Percentiles rank a stretch among this genome's conserved stretches.
phyloP scores from a whole-genome alignment of 1,139 yeast genomes.

The Wickerhamomyces sp. region DNA sequence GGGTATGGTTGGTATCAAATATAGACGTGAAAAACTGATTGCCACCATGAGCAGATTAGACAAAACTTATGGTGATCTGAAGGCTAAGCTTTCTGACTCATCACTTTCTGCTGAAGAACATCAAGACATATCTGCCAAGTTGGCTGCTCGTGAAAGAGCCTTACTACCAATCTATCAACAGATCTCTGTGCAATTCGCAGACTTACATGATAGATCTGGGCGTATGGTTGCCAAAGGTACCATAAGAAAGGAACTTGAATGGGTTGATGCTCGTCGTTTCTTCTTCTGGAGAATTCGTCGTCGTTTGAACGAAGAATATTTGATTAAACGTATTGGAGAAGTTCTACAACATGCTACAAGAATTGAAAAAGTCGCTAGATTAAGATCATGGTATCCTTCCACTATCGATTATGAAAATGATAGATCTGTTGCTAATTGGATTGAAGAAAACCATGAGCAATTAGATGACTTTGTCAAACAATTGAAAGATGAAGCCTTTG shows the following conservation, averaged over 20 bases:
- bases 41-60: conserved; percentile 90
- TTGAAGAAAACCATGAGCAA: conserved; percentile 68
- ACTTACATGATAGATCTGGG: conserved; percentile 93
- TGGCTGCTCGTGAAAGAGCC: conserved; percentile 72
- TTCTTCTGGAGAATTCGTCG: conserved; percentile 99
- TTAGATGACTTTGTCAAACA: conserved; percentile 59
- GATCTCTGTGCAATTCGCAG: conserved; percentile 93
- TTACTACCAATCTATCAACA: conserved; percentile 88
- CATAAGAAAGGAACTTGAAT: conserved; percentile 76
- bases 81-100: conserved; percentile 49
- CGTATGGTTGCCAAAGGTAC: conserved; percentile 96
- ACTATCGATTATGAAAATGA: conserved; percentile 70
- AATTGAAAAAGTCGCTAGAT: conserved; percentile 78
- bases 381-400: conserved; percentile 83
- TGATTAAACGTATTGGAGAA: conserved; percentile 68
- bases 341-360: conserved; percentile 59
- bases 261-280: conserved; percentile 87
- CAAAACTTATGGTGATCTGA: conserved; percentile 62
- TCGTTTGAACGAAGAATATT: conserved; percentile 88
- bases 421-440: conserved; percentile 77
- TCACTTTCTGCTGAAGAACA: conserved; percentile 59
- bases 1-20: conserved; percentile 98
- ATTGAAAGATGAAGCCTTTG: conserved; percentile 60
- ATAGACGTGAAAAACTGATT: conserved; percentile 85
- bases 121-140: conserved; percentile 56